phyloP scores from a whole-genome alignment of 2,329 filamentous ascomycete genomes.

The Tolypocladium inflatum region DNA sequence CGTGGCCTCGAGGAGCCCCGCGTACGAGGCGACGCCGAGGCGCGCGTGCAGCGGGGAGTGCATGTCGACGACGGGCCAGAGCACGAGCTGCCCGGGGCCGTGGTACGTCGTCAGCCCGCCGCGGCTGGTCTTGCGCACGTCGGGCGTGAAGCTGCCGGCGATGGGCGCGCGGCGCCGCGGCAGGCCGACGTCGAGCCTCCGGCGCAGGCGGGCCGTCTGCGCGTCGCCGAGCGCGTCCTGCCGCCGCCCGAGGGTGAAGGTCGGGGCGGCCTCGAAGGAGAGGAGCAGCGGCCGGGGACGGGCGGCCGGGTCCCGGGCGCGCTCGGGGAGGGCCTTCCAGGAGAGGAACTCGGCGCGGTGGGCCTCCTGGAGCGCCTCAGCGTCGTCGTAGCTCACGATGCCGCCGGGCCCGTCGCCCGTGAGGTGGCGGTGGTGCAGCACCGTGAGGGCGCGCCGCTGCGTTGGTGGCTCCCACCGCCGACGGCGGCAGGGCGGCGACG shows the following conservation, averaged over 20 bases:
- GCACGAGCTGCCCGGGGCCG: slow-evolving; percentile 82
- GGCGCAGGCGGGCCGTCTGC: slow-evolving; percentile 35
- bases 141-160: slow-evolving; percentile 32
- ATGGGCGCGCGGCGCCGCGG: slow-evolving; percentile 16
- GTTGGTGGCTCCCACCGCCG: not conserved
- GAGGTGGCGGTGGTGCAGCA: slow-evolving; percentile 22
- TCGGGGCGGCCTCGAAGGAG: slow-evolving; percentile 72
- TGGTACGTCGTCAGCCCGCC: slow-evolving; percentile 94
- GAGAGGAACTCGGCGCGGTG: slow-evolving; percentile 22
- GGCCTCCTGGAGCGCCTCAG: slow-evolving; percentile 21
- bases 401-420: slow-evolving; percentile 7
- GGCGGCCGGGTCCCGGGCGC: slow-evolving; percentile 10
- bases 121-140: slow-evolving; percentile 63
- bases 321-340: slow-evolving; percentile 20
- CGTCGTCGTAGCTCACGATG: slow-evolving; percentile 20
- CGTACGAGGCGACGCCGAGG: slow-evolving; percentile 66
- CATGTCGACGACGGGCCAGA: slow-evolving; percentile 88
- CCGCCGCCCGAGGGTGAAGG: slow-evolving; percentile 84
- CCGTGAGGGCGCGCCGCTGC: slow-evolving; percentile 1
- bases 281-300: slow-evolving; percentile 62
- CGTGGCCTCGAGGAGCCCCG: slow-evolving; percentile 66
- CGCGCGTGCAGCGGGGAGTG: slow-evolving; percentile 43
- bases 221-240: slow-evolving; percentile 43
- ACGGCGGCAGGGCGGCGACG: not conserved
- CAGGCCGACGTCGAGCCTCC: slow-evolving; percentile 25